Evolutionary conservation across 2,329 filamentous ascomycete genomes (phyloP).

Genomic region (Talaromyces sp.): DNA sequence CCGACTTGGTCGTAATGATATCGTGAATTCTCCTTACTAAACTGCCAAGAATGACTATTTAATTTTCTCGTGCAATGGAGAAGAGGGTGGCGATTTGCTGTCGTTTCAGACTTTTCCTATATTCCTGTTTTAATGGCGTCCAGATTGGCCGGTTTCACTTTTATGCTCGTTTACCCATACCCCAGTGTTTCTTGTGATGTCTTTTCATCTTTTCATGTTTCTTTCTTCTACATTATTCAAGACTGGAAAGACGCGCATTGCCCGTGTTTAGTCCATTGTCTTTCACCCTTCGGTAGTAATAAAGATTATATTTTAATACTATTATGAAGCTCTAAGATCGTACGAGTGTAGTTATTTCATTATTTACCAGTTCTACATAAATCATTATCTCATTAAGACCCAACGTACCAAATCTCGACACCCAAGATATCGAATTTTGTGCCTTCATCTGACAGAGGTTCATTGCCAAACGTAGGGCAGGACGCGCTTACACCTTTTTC

Average conservation of each 20-base stretch:
- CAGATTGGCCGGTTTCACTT: neutral
- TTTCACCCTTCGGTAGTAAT: neutral
- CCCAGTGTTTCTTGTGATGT: neutral
- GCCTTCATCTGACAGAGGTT: slow-evolving; percentile 86
- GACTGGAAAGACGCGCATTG: neutral
- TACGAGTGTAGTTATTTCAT: neutral
- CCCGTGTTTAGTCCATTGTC: neutral
- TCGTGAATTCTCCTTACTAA: slow-evolving; percentile 63
- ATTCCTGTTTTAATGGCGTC: slow-evolving; percentile 7
- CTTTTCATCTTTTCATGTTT: neutral
- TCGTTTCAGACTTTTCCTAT: slow-evolving; percentile 13
- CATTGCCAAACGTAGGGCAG: slow-evolving; percentile 92
- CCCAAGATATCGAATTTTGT: slow-evolving; percentile 87
- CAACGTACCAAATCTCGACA: slow-evolving; percentile 90
- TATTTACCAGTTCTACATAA: neutral
- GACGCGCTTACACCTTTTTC: slow-evolving; percentile 76
- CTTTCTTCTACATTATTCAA: neutral
- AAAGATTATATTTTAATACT: neutral
- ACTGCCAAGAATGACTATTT: slow-evolving; percentile 10
- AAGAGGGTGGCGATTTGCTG: neutral
- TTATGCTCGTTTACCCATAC: neutral
- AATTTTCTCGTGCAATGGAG: neutral
- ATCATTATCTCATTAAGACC: slow-evolving; percentile 33
- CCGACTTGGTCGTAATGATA: slow-evolving; percentile 68
- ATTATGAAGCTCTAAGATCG: neutral